Percentiles rank a stretch among this genome's conserved stretches.
These are phyloP conservation scores for Suillus brevipes DNA, from an alignment of 768 basidiomycete species.

Conservation along the genomic window DNA sequence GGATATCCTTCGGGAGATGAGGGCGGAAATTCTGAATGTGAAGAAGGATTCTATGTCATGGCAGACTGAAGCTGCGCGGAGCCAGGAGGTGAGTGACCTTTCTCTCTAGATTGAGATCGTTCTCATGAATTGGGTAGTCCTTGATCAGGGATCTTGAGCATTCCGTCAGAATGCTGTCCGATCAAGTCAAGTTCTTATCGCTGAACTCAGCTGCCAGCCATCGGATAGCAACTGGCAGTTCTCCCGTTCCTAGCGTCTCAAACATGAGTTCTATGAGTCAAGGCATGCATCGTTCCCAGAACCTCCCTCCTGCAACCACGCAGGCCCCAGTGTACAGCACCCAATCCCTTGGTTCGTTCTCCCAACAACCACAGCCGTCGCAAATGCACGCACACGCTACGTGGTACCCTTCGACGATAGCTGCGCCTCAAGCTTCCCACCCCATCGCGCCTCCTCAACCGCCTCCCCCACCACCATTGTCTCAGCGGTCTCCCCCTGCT, in stretches of 20 bases:
- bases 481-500: conserved; percentile 52
- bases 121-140: conserved; percentile 41
- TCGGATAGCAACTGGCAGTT: conserved; percentile 36
- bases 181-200: conserved; percentile 80
- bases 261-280: conserved; percentile 39
- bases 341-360: conserved; percentile 33
- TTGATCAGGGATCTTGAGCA: conserved; percentile 82
- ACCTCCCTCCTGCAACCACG: conserved; percentile 39
- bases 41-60: conserved; percentile 80
- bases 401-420: conserved; percentile 68
- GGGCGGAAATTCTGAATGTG: conserved; percentile 70
- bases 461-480: conserved; percentile 38
- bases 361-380: conserved; percentile 33
- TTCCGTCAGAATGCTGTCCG: conserved; percentile 68
- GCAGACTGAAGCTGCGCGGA: conserved; percentile 77
- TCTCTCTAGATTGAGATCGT: conserved; percentile 4
- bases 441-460: conserved; percentile 68
- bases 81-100: conserved; percentile 64
- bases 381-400: conserved; percentile 25
- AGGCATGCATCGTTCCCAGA: conserved; percentile 38
- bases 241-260: conserved; percentile 22
- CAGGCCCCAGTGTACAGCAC: conserved; percentile 25
- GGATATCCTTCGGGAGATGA: conserved; percentile 73
- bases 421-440: conserved; percentile 81
- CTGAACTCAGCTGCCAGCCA: conserved; percentile 49